phyloP scores from a whole-genome alignment of 495 filamentous ascomycete species.

The Pyronema omphalodes region DNA sequence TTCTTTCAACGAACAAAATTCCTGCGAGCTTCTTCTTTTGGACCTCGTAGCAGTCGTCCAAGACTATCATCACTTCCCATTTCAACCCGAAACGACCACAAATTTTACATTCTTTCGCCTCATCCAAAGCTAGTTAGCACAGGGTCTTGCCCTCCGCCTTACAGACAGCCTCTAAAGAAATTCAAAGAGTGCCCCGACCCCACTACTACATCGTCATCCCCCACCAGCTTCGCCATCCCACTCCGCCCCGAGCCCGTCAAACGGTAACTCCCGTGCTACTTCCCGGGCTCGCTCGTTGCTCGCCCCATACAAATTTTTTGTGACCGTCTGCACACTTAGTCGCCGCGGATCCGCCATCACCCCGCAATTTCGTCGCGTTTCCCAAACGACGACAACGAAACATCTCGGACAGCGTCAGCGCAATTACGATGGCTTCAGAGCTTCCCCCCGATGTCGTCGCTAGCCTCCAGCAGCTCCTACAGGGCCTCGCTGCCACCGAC shows the following conservation, averaged over 20 bases:
- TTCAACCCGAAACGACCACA: not conserved
- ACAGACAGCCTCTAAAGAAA: not conserved
- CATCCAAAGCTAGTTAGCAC: not conserved
- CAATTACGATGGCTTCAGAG: constrained; percentile 45
- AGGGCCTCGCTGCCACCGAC: constrained; percentile 74
- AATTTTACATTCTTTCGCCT: not conserved
- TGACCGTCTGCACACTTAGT: not conserved
- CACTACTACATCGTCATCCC: not conserved
- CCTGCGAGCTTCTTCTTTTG: too few relatives aligned
- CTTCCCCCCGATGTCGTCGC: constrained; percentile 63
- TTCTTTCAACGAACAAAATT: too few relatives aligned
- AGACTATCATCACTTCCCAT: too few relatives aligned
- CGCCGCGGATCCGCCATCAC: not conserved
- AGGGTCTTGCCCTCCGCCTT: not conserved
- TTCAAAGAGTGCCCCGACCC: not conserved
- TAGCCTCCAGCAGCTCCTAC: constrained; percentile 68
- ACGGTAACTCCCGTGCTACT: not conserved
- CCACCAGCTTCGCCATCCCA: not conserved
- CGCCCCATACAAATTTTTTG: not conserved
- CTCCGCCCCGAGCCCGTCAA: too few relatives aligned
- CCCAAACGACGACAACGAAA: not conserved
- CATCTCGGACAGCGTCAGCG: constrained; percentile 2
- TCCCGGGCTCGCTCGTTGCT: not conserved
- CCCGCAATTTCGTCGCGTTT: not conserved
- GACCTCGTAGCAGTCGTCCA: too few relatives aligned